Evolutionary conservation across 2,329 filamentous ascomycete genomes (phyloP), one percentile per base, ranked within the genome.

Genomic region (Diaporthe sp.): DNA sequence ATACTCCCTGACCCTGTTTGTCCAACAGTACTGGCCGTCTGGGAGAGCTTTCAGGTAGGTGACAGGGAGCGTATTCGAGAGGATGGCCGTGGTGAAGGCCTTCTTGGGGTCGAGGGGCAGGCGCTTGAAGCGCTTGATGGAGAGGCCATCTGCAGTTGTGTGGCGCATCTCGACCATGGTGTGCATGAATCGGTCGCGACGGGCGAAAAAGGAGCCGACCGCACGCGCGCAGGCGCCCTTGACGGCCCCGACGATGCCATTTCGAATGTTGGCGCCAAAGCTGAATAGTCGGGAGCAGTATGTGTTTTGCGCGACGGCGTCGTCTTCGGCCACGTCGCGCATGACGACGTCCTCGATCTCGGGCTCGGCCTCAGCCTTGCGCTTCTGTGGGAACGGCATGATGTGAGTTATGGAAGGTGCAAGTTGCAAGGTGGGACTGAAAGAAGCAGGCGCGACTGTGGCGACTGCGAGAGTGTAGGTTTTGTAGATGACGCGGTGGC

Each of bases 61-160:
- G 53, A 74, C 51, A 22, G 74, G 76, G 7, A 77, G 68, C 17
- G 71, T 72, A n/a, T 77, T 72, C n/a, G 65, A 57, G 46, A 76
- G 68, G 12, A 49, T 37, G 72, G 53, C 74, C 46, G 37, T 68
- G 62, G 72, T 62, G n/a, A 34, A 44, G 22, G 72, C 68, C 17
- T 62, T 57, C 25, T 61, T 49, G 51, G 71, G 28, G 22, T 76
- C 72, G 44, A 74, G 44, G n/a, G 76, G 74, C 55, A 77, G 67
- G 37, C 76, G 74, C 74, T 77, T 77, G 71, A 77, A 76, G 55
- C 76, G 76, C 70, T 76, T 77, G 72, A 77, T 55, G 61, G 61
- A 67, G 55, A 76, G 75, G n/a, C 75, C 75, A 71, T 76, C 75
- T 19, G 34, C 46, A 17, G 75, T 73, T 28, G 73, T 71, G n/a